These are phyloP conservation scores for Echinochloa phyllopogon DNA, from an alignment of 176 grass and related monocot species.

Conservation along the genomic window DNA sequence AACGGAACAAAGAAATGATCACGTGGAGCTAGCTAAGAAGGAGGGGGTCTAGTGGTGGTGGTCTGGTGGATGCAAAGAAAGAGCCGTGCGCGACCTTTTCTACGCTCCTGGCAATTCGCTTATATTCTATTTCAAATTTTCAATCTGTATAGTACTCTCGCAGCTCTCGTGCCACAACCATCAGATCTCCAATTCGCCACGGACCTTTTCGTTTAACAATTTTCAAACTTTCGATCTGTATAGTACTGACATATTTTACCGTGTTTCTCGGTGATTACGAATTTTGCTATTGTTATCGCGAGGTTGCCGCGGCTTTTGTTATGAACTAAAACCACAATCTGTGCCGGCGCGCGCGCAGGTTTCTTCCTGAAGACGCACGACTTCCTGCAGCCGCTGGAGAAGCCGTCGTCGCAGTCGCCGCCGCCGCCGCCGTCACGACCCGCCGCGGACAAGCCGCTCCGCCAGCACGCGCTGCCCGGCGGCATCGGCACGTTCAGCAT, in stretches of 20 bases:
- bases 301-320: not conserved
- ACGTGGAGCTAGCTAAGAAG: constrained; percentile 21
- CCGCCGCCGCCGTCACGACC: not conserved
- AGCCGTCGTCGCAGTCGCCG: constrained; percentile 24
- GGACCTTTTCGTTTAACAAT: not conserved
- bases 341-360: constrained; percentile 33
- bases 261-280: not conserved
- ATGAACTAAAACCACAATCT: not conserved
- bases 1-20: constrained; percentile 39
- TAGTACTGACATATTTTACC: too few relatives aligned
- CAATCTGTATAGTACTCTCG: not conserved
- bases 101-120: not conserved
- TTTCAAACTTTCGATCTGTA: too few relatives aligned
- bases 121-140: not conserved
- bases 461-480: constrained; percentile 59
- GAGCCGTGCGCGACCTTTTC: constrained; percentile 39
- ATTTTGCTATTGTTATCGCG: not conserved
- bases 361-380: constrained; percentile 82
- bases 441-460: constrained; percentile 31
- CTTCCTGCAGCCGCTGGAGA: constrained; percentile 69
- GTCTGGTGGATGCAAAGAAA: not conserved
- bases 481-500: constrained; percentile 76
- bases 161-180: not conserved
- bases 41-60: not conserved
- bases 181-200: not conserved